These are phyloP conservation scores for Huiozyma sinensis DNA, from an alignment of 805 yeast species.

Conservation along the genomic window DNA sequence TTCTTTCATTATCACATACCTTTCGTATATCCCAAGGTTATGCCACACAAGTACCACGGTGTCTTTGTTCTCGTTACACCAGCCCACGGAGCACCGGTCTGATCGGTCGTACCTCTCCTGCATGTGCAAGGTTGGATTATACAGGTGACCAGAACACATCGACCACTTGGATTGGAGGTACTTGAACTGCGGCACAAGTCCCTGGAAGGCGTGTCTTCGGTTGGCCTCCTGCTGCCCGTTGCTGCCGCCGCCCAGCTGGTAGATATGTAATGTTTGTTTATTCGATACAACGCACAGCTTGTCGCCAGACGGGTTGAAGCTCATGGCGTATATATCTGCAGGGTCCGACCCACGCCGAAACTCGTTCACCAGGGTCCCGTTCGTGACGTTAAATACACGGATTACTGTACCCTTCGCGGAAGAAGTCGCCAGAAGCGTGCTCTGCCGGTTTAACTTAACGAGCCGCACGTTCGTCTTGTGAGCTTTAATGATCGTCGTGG, in stretches of 20 bases:
- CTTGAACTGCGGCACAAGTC: constrained; percentile 48
- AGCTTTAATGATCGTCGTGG: constrained; percentile 55
- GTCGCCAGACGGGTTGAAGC: constrained; percentile 66
- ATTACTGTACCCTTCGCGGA: constrained; percentile 85
- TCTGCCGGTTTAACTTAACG: constrained; percentile 61
- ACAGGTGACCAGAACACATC: constrained; percentile 58
- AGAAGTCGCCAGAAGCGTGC: constrained; percentile 76
- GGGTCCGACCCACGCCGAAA: constrained; percentile 85
- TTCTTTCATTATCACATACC: constrained; percentile 57
- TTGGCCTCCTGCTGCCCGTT: constrained; percentile 25
- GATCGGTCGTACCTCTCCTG: constrained; percentile 6
- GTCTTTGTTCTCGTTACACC: constrained; percentile 37
- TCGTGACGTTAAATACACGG: constrained; percentile 57
- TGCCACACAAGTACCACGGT: constrained; percentile 70
- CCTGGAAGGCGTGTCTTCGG: constrained; percentile 56
- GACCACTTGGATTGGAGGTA: constrained; percentile 86
- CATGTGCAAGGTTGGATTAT: constrained; percentile 15
- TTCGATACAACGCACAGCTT: constrained; percentile 80
- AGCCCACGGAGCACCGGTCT: constrained; percentile 25
- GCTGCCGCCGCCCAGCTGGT: constrained; percentile 30
- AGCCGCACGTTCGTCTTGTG: constrained; percentile 71
- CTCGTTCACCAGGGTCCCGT: constrained; percentile 62
- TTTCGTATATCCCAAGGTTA: constrained; percentile 71
- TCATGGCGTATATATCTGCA: constrained; percentile 73
- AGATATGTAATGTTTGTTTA: constrained; percentile 82